These are phyloP conservation scores for Scutellaria minor DNA, from an alignment of 257 asterid species.

Conservation along the genomic window DNA sequence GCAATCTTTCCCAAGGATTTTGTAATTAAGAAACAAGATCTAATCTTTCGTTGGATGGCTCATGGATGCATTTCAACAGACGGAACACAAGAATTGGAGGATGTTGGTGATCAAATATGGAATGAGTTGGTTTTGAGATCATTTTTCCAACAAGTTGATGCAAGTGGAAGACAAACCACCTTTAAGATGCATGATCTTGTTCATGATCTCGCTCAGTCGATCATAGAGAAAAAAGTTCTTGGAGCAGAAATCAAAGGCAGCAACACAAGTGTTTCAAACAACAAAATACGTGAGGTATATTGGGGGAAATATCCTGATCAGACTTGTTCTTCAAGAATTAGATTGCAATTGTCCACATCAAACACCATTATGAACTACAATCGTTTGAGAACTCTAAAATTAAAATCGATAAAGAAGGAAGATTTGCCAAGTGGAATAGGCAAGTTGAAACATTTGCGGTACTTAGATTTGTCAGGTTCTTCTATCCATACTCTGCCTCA, in stretches of 20 bases:
- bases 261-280: not conserved
- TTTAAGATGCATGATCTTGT: constrained; percentile 8
- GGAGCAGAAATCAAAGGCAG: not conserved
- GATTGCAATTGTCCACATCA: not conserved
- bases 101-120: constrained; percentile 9
- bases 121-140: not conserved
- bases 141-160: not conserved
- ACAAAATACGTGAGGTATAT: not conserved
- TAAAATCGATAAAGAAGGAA: too few relatives aligned
- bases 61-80: constrained; percentile 17
- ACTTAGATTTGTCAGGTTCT: not conserved
- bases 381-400: constrained; percentile 11
- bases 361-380: not conserved
- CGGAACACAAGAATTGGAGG: not conserved
- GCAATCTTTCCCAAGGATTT: constrained; percentile 33
- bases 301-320: not conserved
- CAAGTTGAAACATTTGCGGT: constrained; percentile 22
- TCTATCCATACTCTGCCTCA: not conserved
- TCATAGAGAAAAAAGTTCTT: constrained; percentile 12
- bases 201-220: constrained; percentile 14
- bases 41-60: constrained; percentile 37
- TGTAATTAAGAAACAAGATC: constrained; percentile 7
- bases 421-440: not conserved
- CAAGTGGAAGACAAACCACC: not conserved
- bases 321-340: not conserved